These are phyloP conservation scores for Paradendryphiella salina DNA, from an alignment of 2,329 filamentous ascomycete genomes.

Conservation along the genomic window DNA sequence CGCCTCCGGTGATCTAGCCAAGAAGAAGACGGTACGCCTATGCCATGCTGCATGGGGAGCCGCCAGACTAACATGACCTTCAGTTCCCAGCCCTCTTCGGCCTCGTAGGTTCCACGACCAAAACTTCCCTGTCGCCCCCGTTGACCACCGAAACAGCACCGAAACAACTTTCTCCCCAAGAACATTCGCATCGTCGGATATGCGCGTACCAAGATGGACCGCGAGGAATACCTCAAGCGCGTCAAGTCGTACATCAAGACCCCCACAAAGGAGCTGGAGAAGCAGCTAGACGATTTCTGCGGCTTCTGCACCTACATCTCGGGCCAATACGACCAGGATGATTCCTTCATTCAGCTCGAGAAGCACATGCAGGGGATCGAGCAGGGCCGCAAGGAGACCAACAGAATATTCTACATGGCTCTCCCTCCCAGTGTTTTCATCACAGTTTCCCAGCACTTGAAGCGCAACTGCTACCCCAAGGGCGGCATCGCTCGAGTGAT, in stretches of 20 bases:
- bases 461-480: conserved; percentile 93
- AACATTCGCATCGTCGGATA: conserved; percentile 97
- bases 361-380: conserved; percentile 86
- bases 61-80: conserved; percentile 25
- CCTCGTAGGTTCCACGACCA: conserved; percentile 68
- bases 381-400: conserved; percentile 76
- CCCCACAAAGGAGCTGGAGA: conserved; percentile 94
- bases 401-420: conserved; percentile 99
- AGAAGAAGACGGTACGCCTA: conserved; percentile 93
- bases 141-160: conserved; percentile 66
- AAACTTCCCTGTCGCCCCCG: conserved; percentile 4
- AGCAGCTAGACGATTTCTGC: conserved; percentile 90
- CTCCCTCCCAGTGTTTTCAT: conserved; percentile 97
- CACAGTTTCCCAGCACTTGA: conserved; percentile 94
- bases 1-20: conserved; percentile 94
- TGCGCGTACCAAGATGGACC: conserved; percentile 99
- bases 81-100: conserved; percentile 97
- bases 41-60: conserved; percentile 2
- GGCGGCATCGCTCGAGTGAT: conserved; percentile 92
- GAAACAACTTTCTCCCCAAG: conserved; percentile 97
- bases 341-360: conserved; percentile 84
- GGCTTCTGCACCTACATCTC: conserved; percentile 87
- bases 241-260: conserved; percentile 99
- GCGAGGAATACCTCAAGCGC: conserved; percentile 88
- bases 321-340: conserved; percentile 97